Percentiles rank a stretch among this genome's conserved stretches.
Conservation (phyloP, 2,329 filamentous ascomycete species). For the Fusarium pseudograminearum region DNA sequence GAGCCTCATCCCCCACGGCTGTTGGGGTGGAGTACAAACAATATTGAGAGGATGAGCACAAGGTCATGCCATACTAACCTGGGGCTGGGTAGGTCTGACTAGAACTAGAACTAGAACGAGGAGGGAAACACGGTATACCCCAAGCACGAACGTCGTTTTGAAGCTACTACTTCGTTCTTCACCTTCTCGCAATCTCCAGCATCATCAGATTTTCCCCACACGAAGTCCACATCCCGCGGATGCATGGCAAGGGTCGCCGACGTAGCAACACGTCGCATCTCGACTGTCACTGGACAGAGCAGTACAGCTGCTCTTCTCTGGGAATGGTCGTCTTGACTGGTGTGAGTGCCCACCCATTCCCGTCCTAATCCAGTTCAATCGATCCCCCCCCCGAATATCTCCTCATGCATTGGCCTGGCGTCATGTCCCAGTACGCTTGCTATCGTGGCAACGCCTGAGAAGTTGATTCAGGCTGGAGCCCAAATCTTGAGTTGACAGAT, state of each 20-base stretch:
- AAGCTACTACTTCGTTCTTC: constrained; percentile 19
- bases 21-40: constrained; percentile 27
- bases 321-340: constrained; percentile 35
- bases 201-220: constrained; percentile 44
- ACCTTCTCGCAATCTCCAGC: constrained; percentile 35
- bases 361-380: constrained; percentile 45
- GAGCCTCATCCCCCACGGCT: constrained; percentile 34
- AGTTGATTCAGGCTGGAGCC: constrained; percentile 40
- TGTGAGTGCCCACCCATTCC: constrained; percentile 49
- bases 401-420: constrained; percentile 45
- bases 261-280: constrained; percentile 47
- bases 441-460: constrained; percentile 56
- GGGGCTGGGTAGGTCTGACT: constrained; percentile 1
- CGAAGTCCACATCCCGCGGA: constrained; percentile 41
- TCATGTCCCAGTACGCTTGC: constrained; percentile 50
- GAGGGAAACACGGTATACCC: constrained; percentile 28
- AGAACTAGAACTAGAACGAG: constrained; percentile 24
- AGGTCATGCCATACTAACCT: constrained; percentile 16
- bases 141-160: constrained; percentile 42
- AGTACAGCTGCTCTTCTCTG: constrained; percentile 18
- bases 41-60: constrained; percentile 22
- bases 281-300: constrained; percentile 38
- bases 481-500: constrained; percentile 36
- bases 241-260: constrained; percentile 42
- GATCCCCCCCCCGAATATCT: constrained; percentile 32